Evolutionary conservation across 2,329 filamentous ascomycete species (phyloP), one percentile per base, ranked within the genome.

Genomic region (Juglanconis oblonga): DNA sequence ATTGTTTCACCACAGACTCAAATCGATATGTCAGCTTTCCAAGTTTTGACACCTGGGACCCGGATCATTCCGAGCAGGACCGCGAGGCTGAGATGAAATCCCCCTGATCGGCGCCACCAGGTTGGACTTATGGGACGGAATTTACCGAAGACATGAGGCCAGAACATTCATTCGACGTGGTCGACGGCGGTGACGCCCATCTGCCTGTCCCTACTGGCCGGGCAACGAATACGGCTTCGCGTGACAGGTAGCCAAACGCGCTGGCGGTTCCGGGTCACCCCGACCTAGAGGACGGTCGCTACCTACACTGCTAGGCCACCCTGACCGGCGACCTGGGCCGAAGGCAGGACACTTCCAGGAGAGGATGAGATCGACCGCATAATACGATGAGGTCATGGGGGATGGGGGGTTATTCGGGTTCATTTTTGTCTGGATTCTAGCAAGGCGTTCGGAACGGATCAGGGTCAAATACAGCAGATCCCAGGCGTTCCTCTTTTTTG

Each of bases 21-120:
- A 81, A 78, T 58, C 82, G 84, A 63, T 91, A 91, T 73, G 87
- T 89, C 69, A 90, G 87, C 76, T 91, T 91, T 70, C 88, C 88
- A 14, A 88, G 83, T 71, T 90, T 90, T 72, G 88, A 91, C 68
- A 81, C 85, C 62, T 90, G 87, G 78, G 82, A 83, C 47, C 76
- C 76, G 24, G 78, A 77, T 58, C 74, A 77, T 63, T 74, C 74
- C 52, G 70, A 73, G 38, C 74, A 77, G 33, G 74, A 75, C 45
- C 75, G 77, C 60, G 76, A 78, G 47, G 53, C 63, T 24, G 67
- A 68, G 29, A 62, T 67, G 58, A 73, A 73, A 64, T 68, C 69
- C 32, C 68, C 67, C 48, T 71, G 68, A 71, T 32, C 47, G 47
- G n/a, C 48, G 24, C 42, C 24, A 56, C 57, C 44, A 24, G 47